These are phyloP conservation scores for Suhomyces sp. DNA, from an alignment of 805 yeast species.

Conservation along the genomic window DNA sequence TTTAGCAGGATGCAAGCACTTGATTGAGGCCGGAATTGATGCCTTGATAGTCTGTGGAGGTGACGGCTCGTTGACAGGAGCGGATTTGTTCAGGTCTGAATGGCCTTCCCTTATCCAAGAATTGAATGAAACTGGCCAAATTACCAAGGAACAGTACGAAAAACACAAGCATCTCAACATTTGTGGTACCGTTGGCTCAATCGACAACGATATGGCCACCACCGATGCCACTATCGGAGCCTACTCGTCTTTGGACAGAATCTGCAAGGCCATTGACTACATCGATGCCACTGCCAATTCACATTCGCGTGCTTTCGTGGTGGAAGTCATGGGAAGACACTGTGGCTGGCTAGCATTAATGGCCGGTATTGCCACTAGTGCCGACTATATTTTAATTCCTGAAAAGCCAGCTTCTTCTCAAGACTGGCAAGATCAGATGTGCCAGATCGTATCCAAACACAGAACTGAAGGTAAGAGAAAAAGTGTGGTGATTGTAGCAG, in stretches of 20 bases:
- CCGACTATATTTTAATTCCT: constrained; percentile 92
- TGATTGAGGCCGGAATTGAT: constrained; percentile 86
- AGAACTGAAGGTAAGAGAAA: constrained; percentile 87
- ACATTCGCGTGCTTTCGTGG: constrained; percentile 95
- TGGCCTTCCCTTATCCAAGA: constrained; percentile 90
- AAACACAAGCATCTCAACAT: constrained; percentile 73
- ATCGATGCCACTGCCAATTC: constrained; percentile 97
- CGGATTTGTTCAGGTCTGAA: constrained; percentile 88
- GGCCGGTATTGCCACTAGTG: constrained; percentile 97
- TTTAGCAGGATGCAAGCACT: constrained; percentile 74
- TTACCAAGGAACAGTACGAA: constrained; percentile 58
- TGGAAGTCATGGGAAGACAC: constrained; percentile 99
- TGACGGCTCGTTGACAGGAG: constrained; percentile 98
- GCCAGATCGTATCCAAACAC: constrained; percentile 71
- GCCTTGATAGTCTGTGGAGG: constrained; percentile 97
- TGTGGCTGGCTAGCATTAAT: constrained; percentile 98
- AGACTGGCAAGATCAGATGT: constrained; percentile 80
- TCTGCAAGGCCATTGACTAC: constrained; percentile 91
- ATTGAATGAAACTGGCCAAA: constrained; percentile 51
- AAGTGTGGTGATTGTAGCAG: constrained; percentile 95
- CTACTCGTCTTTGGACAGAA: constrained; percentile 86
- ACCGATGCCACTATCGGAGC: constrained; percentile 98
- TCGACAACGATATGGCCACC: constrained; percentile 96
- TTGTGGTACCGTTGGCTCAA: constrained; percentile 94
- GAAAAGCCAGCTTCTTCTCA: constrained; percentile 80